Percentiles rank a stretch among this genome's conserved stretches.
Evolutionary conservation across 768 basidiomycete genomes (phyloP).

Genomic region (Tylopilus vinaceipallidus): DNA sequence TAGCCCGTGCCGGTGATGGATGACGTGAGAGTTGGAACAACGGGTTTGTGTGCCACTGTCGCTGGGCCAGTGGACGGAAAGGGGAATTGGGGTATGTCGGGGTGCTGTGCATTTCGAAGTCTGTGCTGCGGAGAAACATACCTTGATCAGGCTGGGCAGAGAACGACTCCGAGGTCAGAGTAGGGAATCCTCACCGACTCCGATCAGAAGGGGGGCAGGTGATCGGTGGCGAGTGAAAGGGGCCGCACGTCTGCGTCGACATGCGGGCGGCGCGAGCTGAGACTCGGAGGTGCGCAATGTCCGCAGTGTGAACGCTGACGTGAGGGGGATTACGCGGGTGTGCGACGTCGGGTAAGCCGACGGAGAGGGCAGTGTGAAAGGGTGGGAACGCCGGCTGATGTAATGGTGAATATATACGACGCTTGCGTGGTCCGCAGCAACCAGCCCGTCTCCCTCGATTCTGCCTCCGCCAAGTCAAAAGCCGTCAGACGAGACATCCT

Average conservation of each 20-base stretch:
- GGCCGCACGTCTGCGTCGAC: constrained; percentile 16
- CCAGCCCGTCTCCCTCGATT: constrained; percentile 8
- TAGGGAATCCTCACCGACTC: too few relatives aligned
- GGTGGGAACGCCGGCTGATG: constrained; percentile 33
- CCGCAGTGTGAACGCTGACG: constrained; percentile 25
- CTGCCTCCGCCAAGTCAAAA: constrained; percentile 18
- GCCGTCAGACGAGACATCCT: constrained; percentile 13
- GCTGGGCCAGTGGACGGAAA: neutral
- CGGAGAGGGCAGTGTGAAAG: constrained; percentile 26
- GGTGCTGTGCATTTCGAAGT: constrained; percentile 1
- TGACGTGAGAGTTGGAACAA: neutral
- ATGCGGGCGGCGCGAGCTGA: neutral
- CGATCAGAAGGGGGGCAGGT: constrained; percentile 25
- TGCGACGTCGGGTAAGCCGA: constrained; percentile 17
- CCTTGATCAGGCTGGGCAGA: neutral
- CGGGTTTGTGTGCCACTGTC: neutral
- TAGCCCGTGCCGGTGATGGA: neutral
- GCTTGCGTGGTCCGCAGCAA: constrained; percentile 36
- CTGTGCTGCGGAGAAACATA: constrained; percentile 7
- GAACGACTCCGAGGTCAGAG: too few relatives aligned
- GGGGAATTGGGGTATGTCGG: neutral
- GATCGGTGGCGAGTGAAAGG: constrained; percentile 27
- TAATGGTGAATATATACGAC: constrained; percentile 35
- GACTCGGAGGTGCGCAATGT: constrained; percentile 15
- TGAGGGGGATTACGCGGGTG: constrained; percentile 11